Conservation (phyloP, 768 basidiomycete species). For the Amanita subjunquillea region DNA sequence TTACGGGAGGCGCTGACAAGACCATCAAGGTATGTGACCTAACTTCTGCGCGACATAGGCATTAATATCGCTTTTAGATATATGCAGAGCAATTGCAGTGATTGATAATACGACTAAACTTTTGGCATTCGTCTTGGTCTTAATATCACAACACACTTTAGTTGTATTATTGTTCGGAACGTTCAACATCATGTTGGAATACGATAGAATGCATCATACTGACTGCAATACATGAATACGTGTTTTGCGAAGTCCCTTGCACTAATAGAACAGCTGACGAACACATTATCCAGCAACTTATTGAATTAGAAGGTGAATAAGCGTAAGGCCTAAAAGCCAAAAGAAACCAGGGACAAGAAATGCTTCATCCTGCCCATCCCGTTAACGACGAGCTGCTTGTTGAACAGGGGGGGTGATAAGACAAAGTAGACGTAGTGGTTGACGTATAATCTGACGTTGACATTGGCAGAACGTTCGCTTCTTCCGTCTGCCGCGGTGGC, state of each 20-base stretch:
- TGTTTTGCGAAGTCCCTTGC: background rate
- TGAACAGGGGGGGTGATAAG: conserved; percentile 12
- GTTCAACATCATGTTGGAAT: background rate
- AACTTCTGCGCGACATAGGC: background rate
- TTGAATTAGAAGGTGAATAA: background rate
- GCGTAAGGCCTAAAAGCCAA: background rate
- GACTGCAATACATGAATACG: conserved; percentile 6
- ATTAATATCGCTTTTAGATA: conserved; percentile 19
- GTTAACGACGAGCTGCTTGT: conserved; percentile 30
- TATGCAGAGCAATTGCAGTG: conserved; percentile 66
- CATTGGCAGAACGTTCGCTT: background rate
- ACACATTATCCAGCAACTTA: background rate
- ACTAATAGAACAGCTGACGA: background rate
- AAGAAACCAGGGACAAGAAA: background rate
- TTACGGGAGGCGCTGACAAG: conserved; percentile 97
- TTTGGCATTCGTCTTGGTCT: background rate
- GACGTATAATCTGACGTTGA: background rate
- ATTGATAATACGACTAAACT: conserved; percentile 2
- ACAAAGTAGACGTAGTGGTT: background rate
- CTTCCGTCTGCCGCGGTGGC: background rate
- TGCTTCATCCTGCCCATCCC: conserved; percentile 34
- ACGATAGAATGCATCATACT: background rate
- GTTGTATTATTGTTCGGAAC: background rate
- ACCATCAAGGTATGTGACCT: conserved; percentile 75
- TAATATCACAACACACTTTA: background rate